phyloP scores from a whole-genome alignment of 2,329 filamentous ascomycete genomes.

The Colletotrichum melonis region DNA sequence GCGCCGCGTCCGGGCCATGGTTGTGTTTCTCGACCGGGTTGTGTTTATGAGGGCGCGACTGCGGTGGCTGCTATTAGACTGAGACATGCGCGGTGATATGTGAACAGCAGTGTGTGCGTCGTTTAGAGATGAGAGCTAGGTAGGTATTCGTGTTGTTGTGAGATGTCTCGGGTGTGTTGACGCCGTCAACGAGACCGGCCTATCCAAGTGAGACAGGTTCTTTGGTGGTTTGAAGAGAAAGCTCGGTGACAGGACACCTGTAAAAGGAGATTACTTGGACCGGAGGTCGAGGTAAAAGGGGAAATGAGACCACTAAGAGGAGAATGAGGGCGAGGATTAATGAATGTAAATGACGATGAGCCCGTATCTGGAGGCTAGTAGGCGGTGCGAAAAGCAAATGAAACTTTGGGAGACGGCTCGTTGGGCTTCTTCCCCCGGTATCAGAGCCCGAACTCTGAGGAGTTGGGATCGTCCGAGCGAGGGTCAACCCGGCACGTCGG shows the following conservation, averaged over 20 bases:
- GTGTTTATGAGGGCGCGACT: not conserved
- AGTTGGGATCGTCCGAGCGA: conserved; percentile 27
- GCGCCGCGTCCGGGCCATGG: conserved; percentile 9
- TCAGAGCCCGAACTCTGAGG: conserved; percentile 18
- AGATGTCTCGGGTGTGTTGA: not conserved
- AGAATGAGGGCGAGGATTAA: not conserved
- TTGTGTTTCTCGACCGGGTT: not conserved
- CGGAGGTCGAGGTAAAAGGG: not conserved
- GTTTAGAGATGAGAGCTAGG: not conserved
- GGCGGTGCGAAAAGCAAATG: conserved; percentile 13
- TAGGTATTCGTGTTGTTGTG: not conserved
- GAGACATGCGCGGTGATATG: conserved; percentile 3
- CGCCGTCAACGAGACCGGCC: not conserved
- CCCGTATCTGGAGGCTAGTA: not conserved
- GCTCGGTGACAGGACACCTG: not conserved
- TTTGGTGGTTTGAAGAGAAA: not conserved
- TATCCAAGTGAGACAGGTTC: not conserved
- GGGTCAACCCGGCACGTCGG: conserved; percentile 20
- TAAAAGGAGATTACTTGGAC: no score
- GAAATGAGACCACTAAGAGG: not conserved
- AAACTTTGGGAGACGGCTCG: conserved; percentile 1
- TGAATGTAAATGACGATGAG: not conserved
- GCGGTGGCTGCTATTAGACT: not conserved
- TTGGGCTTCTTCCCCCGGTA: conserved; percentile 24
- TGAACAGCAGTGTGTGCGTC: not conserved